These are phyloP conservation scores for Triangularia verruculosa DNA, from an alignment of 2,329 filamentous ascomycete species.

Conservation along the genomic window DNA sequence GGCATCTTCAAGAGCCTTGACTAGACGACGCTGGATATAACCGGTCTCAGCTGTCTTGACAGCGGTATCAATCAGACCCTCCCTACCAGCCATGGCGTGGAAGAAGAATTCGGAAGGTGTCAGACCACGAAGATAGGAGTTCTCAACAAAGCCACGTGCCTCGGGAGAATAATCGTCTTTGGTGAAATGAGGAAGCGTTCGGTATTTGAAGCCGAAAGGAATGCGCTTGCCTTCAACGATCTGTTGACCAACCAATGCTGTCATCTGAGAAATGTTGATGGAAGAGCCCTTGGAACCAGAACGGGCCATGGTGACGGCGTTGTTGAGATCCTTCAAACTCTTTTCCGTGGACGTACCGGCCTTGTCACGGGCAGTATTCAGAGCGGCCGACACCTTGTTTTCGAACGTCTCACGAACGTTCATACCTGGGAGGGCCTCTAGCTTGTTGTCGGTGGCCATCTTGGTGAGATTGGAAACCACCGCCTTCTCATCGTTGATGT, in stretches of 20 bases:
- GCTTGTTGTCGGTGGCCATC: slow-evolving; percentile 76
- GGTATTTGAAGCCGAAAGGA: slow-evolving; percentile 98
- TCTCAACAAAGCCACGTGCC: slow-evolving; percentile 96
- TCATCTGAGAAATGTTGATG: slow-evolving; percentile 99
- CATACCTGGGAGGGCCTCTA: slow-evolving; percentile 96
- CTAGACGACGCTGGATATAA: slow-evolving; percentile 96
- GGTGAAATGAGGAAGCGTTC: slow-evolving; percentile 94
- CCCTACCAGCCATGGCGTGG: slow-evolving; percentile 99
- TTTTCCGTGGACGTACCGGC: slow-evolving; percentile 90
- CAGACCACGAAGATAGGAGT: slow-evolving; percentile 93
- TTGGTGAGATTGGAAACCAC: slow-evolving; percentile 74
- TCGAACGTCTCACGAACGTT: slow-evolving; percentile 98
- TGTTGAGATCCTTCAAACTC: slow-evolving; percentile 92
- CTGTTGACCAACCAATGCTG: slow-evolving; percentile 94
- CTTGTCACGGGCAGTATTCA: slow-evolving; percentile 77
- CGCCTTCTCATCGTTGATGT: slow-evolving; percentile 77
- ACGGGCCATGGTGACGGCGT: slow-evolving; percentile 91
- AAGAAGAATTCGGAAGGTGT: slow-evolving; percentile 98
- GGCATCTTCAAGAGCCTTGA: slow-evolving; percentile 96
- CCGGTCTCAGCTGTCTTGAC: slow-evolving; percentile 99
- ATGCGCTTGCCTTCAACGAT: slow-evolving; percentile 98
- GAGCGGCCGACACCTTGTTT: slow-evolving; percentile 88
- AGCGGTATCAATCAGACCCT: slow-evolving; percentile 98
- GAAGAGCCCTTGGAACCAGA: slow-evolving; percentile 98
- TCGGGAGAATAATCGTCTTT: slow-evolving; percentile 99